A percentile compares a stretch with the other conserved stretches of the same genome.
These are phyloP conservation scores for Ophiostoma angusticollis DNA, from an alignment of 2,329 filamentous ascomycete species.

Conservation along the genomic window DNA sequence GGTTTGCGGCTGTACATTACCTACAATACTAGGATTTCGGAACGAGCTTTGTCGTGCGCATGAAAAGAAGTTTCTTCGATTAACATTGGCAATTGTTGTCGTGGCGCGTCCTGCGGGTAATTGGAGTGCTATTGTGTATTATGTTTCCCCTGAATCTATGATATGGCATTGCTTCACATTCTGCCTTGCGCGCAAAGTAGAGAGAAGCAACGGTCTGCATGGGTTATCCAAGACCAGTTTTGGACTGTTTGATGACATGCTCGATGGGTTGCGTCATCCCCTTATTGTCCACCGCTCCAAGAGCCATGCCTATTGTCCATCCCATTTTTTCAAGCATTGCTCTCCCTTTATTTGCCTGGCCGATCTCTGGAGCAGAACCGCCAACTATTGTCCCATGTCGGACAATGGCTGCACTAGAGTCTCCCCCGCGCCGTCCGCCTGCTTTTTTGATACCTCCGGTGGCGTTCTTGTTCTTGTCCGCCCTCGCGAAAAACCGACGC, in stretches of 20 bases:
- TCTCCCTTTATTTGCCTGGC: slow-evolving; percentile 68
- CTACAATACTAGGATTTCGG: slow-evolving; percentile 47
- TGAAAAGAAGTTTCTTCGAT: slow-evolving; percentile 22
- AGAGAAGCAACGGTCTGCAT: too few species aligned
- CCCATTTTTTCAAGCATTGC: slow-evolving; percentile 95
- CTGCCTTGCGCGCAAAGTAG: too few species aligned
- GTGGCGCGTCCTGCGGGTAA: too few species aligned
- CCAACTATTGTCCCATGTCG: slow-evolving; percentile 83
- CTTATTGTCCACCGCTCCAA: slow-evolving; percentile 73
- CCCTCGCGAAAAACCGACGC: slow-evolving; percentile 42
- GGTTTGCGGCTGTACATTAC: slow-evolving; percentile 65
- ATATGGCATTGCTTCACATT: too few species aligned
- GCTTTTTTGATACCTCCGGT: slow-evolving; percentile 11
- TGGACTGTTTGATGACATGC: slow-evolving; percentile 76
- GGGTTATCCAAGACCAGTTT: slow-evolving; percentile 61
- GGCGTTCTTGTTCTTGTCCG: slow-evolving; percentile 24
- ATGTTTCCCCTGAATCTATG: too few species aligned
- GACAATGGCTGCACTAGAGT: slow-evolving; percentile 41
- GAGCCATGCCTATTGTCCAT: slow-evolving; percentile 74
- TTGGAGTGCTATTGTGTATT: too few species aligned
- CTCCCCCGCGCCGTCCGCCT: slow-evolving; percentile 18
- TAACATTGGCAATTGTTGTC: too few species aligned
- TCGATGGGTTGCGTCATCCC: slow-evolving; percentile 77
- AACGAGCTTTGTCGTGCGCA: slow-evolving; percentile 53
- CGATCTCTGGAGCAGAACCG: slow-evolving; percentile 70